Base-by-base conservation (phyloP, 2,329 filamentous ascomycete genomes). In the Phyllosticta citriasiana region DNA sequence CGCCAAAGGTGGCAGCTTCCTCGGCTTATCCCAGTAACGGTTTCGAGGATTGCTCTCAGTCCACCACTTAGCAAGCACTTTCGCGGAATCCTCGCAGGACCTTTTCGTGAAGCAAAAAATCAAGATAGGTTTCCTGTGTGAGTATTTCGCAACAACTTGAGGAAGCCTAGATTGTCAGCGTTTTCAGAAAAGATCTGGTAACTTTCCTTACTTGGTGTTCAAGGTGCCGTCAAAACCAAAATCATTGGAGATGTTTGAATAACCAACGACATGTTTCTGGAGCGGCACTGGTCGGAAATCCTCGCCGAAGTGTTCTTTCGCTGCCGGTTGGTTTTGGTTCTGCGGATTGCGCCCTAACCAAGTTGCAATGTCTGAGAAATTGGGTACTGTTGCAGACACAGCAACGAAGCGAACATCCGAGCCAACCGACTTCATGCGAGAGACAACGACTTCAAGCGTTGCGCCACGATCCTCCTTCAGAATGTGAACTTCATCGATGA, bases 401-500 rank as follows among this genome's bases (percentile, higher is more conserved):
- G 90, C 89, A 27, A 96, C 77, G 66, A 95, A 94, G 14, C 90
- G 84, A 16, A 94, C 84, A 68, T 87, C 82, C 0, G 85, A 84
- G 12, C 86, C 86, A 54, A 90, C 84, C 0, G 87, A 87, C 72
- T 94, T 94, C 89, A 94, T 95, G 8, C 90, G 85, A 16, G 89
- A 93, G 0, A 95, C 88, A 2, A 95, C 87, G 4, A 88, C 88
- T 70, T 96, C 90, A 0, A 96, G 79, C 0, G 88, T 92, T 12
- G 90, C 88, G 16, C 90, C 90, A 25, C 90, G 84, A 3, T 80
- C 76, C 67, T 94, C 89, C 67, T 91, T 93, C 59, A 96, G 79
- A 40, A 94, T 91, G 66, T 96, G 90, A 0, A 95, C 89, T 69
- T 96, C 90, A 66, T 96, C 90, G 61, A 96, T 91, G 22, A 96